Percentiles rank a stretch among this genome's conserved stretches.
phyloP scores from a whole-genome alignment of 495 filamentous ascomycete species.

The Aspergillus leporis region DNA sequence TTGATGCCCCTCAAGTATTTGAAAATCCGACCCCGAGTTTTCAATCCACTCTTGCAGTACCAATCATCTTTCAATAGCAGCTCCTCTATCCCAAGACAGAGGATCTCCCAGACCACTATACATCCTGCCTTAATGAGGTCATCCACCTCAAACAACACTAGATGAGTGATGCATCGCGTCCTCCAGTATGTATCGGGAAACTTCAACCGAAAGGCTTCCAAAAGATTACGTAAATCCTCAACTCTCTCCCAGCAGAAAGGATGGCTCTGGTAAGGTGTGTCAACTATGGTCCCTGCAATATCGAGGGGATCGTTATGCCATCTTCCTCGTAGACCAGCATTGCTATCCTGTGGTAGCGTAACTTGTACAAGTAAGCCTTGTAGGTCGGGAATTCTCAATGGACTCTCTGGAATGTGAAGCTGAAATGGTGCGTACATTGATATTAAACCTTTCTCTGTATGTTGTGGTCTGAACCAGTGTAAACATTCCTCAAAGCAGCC shows the following conservation, averaged over 20 bases:
- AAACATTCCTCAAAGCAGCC: not conserved
- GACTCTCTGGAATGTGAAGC: conserved; percentile 3
- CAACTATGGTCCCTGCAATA: conserved; percentile 11
- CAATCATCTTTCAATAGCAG: not conserved
- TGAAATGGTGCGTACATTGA: no score
- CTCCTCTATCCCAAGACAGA: conserved; percentile 9
- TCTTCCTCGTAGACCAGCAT: not conserved
- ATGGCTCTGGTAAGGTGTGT: not conserved
- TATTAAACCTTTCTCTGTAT: not conserved
- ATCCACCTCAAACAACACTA: conserved; percentile 8
- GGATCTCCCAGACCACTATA: not conserved
- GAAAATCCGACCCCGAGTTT: not conserved
- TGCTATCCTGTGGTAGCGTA: not conserved
- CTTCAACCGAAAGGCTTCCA: conserved; percentile 14
- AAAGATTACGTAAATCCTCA: conserved; percentile 1
- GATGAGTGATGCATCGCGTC: not conserved
- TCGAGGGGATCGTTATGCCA: conserved; percentile 2
- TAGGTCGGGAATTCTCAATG: conserved; percentile 11
- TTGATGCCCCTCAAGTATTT: not conserved
- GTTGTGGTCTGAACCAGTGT: not conserved
- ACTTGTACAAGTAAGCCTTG: conserved; percentile 3
- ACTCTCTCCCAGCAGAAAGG: not conserved
- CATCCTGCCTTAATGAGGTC: not conserved
- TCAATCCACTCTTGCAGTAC: conserved; percentile 10
- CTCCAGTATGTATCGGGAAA: conserved; percentile 12